phyloP scores from a whole-genome alignment of 2,329 filamentous ascomycete genomes.

The Pseudogymnoascus sp. region DNA sequence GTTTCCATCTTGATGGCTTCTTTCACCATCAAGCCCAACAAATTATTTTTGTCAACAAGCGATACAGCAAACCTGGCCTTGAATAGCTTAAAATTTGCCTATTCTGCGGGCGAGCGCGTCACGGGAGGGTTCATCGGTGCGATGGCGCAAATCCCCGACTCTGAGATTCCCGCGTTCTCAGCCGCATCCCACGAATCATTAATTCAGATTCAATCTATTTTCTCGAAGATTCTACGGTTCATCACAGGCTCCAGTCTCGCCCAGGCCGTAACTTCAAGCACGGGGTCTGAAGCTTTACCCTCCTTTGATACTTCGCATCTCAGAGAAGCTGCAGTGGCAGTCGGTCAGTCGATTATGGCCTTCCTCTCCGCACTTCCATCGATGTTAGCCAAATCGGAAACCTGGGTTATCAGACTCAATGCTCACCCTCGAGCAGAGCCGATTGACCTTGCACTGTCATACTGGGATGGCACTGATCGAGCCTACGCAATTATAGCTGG shows the following conservation, averaged over 20 bases:
- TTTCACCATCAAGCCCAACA: background rate
- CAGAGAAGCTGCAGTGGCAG: background rate
- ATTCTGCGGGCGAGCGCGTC: constrained; percentile 29
- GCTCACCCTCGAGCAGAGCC: constrained; percentile 30
- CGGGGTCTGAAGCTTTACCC: background rate
- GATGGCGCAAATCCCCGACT: constrained; percentile 34
- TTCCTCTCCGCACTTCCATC: constrained; percentile 28
- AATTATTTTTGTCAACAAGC: background rate
- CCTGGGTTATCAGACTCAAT: constrained; percentile 51
- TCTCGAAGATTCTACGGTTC: constrained; percentile 23
- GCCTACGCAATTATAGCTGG: constrained; percentile 69
- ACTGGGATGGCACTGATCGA: constrained; percentile 58
- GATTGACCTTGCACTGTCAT: constrained; percentile 48
- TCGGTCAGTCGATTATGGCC: constrained; percentile 7
- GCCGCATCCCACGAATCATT: constrained; percentile 66
- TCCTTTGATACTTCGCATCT: background rate
- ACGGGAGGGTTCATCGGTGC: constrained; percentile 42
- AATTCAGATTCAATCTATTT: constrained; percentile 46
- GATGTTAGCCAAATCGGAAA: constrained; percentile 35
- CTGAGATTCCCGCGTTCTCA: constrained; percentile 68
- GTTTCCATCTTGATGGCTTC: background rate
- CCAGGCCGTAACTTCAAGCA: background rate
- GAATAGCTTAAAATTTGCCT: constrained; percentile 20
- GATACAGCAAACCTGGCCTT: background rate
- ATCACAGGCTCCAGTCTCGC: background rate